These are phyloP conservation scores for Fusarium sp. DNA, from an alignment of 2,329 filamentous ascomycete genomes.

Conservation along the genomic window DNA sequence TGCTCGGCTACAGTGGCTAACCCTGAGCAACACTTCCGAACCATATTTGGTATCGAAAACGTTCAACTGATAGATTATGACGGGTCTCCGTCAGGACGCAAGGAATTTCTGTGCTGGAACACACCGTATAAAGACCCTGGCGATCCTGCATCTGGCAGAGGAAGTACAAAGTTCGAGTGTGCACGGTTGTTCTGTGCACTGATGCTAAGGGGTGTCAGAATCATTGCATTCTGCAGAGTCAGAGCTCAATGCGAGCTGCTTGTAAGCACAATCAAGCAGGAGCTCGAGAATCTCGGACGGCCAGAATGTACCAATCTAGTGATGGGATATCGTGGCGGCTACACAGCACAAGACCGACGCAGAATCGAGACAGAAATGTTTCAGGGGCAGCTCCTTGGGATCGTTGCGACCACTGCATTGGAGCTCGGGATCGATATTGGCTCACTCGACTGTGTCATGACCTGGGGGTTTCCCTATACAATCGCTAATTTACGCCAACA, in stretches of 20 bases:
- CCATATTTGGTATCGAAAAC: conserved; percentile 89
- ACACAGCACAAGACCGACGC: conserved; percentile 89
- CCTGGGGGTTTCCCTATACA: conserved; percentile 93
- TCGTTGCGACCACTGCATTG: conserved; percentile 92
- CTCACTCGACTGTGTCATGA: conserved; percentile 91
- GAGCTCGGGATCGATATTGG: conserved; percentile 97
- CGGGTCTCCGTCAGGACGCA: conserved; percentile 87
- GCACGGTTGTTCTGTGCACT: conserved; percentile 91
- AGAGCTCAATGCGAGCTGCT: conserved; percentile 90
- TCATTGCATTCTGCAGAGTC: conserved; percentile 92
- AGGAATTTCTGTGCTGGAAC: conserved; percentile 98
- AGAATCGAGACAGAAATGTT: conserved; percentile 97
- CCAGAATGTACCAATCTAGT: conserved; percentile 81
- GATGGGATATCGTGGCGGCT: conserved; percentile 96
- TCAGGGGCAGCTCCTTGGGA: conserved; percentile 90
- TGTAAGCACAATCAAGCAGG: conserved; percentile 81
- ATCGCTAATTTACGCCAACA: conserved; percentile 96
- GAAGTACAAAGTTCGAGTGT: conserved; percentile 85
- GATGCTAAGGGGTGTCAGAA: conserved; percentile 86
- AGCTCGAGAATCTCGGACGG: conserved; percentile 79
- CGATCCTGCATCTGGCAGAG: conserved; percentile 87
- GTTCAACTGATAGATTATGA: conserved; percentile 89
- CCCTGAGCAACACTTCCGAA: conserved; percentile 89
- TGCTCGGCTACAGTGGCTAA: conserved; percentile 98
- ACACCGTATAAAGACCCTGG: conserved; percentile 91